These are phyloP conservation scores for Rutstroemia sydowiana DNA, from an alignment of 2,329 filamentous ascomycete genomes.

Conservation along the genomic window DNA sequence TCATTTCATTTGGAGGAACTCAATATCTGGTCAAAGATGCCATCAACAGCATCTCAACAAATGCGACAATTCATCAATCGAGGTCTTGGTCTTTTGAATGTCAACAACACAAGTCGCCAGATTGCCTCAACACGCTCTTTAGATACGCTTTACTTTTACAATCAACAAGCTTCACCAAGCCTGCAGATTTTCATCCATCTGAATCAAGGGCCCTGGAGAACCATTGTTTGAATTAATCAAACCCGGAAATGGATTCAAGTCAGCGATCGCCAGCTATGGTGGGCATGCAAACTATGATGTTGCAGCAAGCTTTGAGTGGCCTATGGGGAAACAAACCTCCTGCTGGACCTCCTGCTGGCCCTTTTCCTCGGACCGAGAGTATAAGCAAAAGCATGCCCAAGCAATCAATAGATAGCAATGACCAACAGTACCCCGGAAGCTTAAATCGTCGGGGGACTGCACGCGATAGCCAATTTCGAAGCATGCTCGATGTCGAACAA, in stretches of 20 bases:
- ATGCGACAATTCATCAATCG: background rate
- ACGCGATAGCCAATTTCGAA: slow-evolving; percentile 37
- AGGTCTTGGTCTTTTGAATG: background rate
- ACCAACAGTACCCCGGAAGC: slow-evolving; percentile 20
- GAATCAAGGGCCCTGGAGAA: background rate
- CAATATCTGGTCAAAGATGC: slow-evolving; percentile 8
- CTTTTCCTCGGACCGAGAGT: slow-evolving; percentile 4
- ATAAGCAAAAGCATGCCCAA: slow-evolving; percentile 3
- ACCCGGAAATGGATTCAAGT: background rate
- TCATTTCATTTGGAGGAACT: slow-evolving; percentile 18
- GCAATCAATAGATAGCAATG: slow-evolving; percentile 6
- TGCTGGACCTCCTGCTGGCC: background rate
- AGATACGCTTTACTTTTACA: background rate
- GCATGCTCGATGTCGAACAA: slow-evolving; percentile 47
- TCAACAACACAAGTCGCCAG: too few species aligned
- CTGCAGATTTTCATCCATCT: background rate
- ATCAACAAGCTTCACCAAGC: background rate
- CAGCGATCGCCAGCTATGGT: too few species aligned
- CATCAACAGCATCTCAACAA: background rate
- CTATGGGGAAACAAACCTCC: too few species aligned
- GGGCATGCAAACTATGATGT: too few species aligned
- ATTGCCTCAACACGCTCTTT: background rate
- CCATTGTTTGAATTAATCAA: background rate
- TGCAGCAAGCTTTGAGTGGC: too few species aligned
- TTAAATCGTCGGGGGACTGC: slow-evolving; percentile 18